A percentile compares a stretch with the other conserved stretches of the same genome.
These are phyloP conservation scores for Periconia digitata DNA, from an alignment of 2,329 filamentous ascomycete species.

Conservation along the genomic window DNA sequence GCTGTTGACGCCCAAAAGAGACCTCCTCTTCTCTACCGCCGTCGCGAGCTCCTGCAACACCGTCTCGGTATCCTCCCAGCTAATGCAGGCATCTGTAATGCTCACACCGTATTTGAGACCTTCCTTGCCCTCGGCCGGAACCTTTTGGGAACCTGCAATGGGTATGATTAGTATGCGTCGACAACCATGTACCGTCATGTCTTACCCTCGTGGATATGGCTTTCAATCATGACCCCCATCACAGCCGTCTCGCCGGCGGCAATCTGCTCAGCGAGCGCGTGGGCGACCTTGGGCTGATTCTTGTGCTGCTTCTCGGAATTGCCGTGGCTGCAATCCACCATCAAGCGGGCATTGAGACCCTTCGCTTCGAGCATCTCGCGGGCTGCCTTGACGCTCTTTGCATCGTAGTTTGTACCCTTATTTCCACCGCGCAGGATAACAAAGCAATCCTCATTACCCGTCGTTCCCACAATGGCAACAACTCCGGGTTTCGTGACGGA, in stretches of 20 bases:
- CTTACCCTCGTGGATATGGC: constrained; percentile 88
- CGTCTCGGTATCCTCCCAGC: constrained; percentile 84
- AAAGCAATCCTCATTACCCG: constrained; percentile 95
- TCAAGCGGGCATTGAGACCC: constrained; percentile 74
- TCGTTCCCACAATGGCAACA: constrained; percentile 90
- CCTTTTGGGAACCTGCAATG: constrained; percentile 76
- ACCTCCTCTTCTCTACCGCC: constrained; percentile 75
- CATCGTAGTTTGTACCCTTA: constrained; percentile 91
- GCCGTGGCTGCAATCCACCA: constrained; percentile 98
- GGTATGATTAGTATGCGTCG: constrained; percentile 11
- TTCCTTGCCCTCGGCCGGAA: constrained; percentile 79
- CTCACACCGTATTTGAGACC: constrained; percentile 91
- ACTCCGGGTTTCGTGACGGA: constrained; percentile 96
- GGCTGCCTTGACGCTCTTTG: constrained; percentile 78
- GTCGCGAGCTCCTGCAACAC: constrained; percentile 77
- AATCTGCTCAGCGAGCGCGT: constrained; percentile 79
- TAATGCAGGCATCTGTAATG: constrained; percentile 96
- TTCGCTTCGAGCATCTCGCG: constrained; percentile 77
- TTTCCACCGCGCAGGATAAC: constrained; percentile 92
- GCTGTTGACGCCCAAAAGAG: constrained; percentile 41
- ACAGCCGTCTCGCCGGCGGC: constrained; percentile 80
- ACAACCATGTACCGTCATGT: constrained; percentile 7
- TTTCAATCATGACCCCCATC: constrained; percentile 99
- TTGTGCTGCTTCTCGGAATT: constrained; percentile 95
- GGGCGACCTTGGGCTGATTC: constrained; percentile 94